Conservation (phyloP, 345 rosid species). For the Eucalyptus grandis region DNA sequence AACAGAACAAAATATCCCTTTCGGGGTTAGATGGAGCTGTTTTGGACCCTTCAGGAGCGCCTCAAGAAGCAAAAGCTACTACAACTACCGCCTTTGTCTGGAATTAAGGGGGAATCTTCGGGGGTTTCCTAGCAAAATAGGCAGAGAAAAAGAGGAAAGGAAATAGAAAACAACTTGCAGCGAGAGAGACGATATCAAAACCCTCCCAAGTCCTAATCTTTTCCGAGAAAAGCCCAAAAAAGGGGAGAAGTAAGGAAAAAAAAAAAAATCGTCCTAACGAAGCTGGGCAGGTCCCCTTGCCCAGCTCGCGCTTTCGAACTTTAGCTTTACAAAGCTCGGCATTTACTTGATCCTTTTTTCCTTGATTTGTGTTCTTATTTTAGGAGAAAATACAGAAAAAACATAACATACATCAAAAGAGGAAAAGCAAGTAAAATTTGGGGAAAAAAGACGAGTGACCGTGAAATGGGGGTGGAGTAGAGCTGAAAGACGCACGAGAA, state of each 20-base stretch:
- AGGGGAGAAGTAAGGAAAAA: background rate
- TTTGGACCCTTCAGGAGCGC: background rate
- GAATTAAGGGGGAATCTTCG: background rate
- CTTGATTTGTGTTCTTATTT: background rate
- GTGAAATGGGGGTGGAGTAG: background rate
- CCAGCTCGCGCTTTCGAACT: background rate
- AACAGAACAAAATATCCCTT: background rate
- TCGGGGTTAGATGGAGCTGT: background rate
- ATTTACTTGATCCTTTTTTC: background rate
- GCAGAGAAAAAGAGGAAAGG: background rate
- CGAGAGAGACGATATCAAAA: background rate
- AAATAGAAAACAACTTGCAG: background rate
- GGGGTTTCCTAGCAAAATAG: background rate
- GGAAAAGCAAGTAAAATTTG: background rate
- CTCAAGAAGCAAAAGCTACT: background rate
- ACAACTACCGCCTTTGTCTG: background rate
- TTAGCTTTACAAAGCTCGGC: background rate
- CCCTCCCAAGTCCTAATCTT: background rate
- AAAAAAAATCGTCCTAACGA: background rate
- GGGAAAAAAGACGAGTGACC: background rate
- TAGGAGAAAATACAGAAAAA: background rate
- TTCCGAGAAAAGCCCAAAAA: background rate
- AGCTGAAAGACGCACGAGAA: background rate
- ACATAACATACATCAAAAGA: background rate
- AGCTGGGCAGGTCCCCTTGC: background rate